Percentiles rank a stretch among this genome's conserved stretches.
Conservation (phyloP, 1,284 basidiomycete genomes). For the Malassezia sp. region DNA sequence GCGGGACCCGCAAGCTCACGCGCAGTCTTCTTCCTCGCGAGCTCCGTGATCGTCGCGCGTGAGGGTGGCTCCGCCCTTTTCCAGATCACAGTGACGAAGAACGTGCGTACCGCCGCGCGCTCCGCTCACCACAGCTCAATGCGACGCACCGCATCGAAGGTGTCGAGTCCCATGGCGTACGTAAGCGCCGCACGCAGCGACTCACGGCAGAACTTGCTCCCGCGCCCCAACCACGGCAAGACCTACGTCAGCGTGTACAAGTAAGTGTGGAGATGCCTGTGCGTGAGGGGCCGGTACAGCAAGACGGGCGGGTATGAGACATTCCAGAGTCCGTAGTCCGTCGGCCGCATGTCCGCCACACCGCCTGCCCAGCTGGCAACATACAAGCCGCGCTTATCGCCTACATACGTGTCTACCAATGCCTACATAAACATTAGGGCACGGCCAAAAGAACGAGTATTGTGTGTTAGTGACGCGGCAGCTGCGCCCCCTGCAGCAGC, state of each 20-base stretch:
- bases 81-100: slow-evolving; percentile 71
- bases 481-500: too few species aligned
- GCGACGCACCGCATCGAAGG: slow-evolving; percentile 66
- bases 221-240: slow-evolving; percentile 27
- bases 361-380: not conserved
- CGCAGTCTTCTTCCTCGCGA: slow-evolving; percentile 44
- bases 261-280: too few species aligned
- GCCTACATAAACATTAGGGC: too few species aligned
- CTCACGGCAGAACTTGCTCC: slow-evolving; percentile 31
- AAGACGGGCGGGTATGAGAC: too few species aligned
- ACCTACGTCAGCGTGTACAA: slow-evolving; percentile 34
- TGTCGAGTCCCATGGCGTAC: slow-evolving; percentile 42
- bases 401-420: not conserved
- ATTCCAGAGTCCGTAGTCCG: not conserved
- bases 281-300: too few species aligned
- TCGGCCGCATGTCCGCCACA: not conserved
- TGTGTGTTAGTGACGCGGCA: too few species aligned
- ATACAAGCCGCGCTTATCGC: not conserved
- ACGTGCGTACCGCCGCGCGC: too few species aligned
- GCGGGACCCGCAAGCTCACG: too few species aligned
- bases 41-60: slow-evolving; percentile 38
- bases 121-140: too few species aligned
- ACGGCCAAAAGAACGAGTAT: too few species aligned
- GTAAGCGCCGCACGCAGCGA: too few species aligned
- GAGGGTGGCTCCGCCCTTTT: slow-evolving; percentile 45